Evolutionary conservation across 2,329 filamentous ascomycete genomes (phyloP).

Genomic region (Fusarium sp.): DNA sequence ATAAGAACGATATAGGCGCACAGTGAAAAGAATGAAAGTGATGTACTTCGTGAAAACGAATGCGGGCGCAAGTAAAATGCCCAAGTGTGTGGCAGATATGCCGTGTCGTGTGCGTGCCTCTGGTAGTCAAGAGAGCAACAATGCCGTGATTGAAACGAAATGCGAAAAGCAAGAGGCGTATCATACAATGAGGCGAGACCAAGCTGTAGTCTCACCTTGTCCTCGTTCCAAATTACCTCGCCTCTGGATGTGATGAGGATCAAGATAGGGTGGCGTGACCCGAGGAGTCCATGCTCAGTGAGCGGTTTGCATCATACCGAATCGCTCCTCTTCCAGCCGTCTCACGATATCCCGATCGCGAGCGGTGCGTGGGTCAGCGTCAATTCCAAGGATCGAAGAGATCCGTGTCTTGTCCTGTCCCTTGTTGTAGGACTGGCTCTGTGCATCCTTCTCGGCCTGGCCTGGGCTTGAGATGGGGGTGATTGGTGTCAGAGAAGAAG

Average conservation of each 20-base stretch:
- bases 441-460: conserved; percentile 53
- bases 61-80: conserved; percentile 34
- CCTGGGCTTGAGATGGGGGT: conserved; percentile 64
- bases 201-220: conserved; percentile 9
- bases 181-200: conserved; percentile 28
- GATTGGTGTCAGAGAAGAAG: conserved; percentile 57
- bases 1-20: conserved; percentile 23
- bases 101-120: conserved; percentile 22
- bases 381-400: conserved; percentile 69
- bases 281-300: conserved; percentile 29
- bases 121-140: conserved; percentile 6
- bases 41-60: conserved; percentile 28
- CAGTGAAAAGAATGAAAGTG: conserved; percentile 35
- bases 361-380: conserved; percentile 66
- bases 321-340: conserved; percentile 63
- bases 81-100: conserved; percentile 28
- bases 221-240: conserved; percentile 18
- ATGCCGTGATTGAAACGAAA: conserved; percentile 34
- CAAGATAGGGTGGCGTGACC: conserved; percentile 1
- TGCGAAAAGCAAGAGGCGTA: conserved; percentile 32
- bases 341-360: conserved; percentile 67
- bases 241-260: conserved; percentile 10
- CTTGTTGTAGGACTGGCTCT: conserved; percentile 47
- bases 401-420: conserved; percentile 67
- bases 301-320: conserved; percentile 46